These are phyloP conservation scores for Rhizodiscina lignyota DNA, from an alignment of 495 filamentous ascomycete species.

Conservation along the genomic window DNA sequence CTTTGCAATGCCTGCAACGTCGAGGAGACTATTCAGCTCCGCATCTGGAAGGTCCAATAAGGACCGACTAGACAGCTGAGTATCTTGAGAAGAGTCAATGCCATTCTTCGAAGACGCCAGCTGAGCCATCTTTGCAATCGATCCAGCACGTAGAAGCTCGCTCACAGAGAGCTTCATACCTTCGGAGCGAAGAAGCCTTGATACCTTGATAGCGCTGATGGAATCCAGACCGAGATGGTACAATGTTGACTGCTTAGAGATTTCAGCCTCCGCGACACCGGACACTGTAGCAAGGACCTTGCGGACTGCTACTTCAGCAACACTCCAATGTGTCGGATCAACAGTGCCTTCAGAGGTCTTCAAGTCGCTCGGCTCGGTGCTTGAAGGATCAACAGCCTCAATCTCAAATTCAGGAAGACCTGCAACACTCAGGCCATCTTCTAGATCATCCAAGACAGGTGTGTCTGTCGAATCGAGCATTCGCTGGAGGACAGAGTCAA, in stretches of 20 bases:
- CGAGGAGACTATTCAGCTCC: slow-evolving; percentile 10
- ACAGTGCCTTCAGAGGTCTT: too few relatives aligned
- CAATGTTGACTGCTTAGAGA: slow-evolving; percentile 48
- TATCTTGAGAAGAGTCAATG: too few relatives aligned
- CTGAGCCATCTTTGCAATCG: slow-evolving; percentile 38
- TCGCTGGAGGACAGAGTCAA: slow-evolving; percentile 37
- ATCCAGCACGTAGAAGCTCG: slow-evolving; percentile 47
- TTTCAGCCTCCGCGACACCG: slow-evolving; percentile 37
- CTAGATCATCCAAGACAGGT: too few relatives aligned
- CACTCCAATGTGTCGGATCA: slow-evolving; percentile 20
- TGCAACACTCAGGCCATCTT: too few relatives aligned
- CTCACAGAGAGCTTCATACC: slow-evolving; percentile 42
- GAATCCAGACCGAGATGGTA: slow-evolving; percentile 84
- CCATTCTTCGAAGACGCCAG: slow-evolving; percentile 10
- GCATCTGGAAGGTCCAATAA: slow-evolving; percentile 5
- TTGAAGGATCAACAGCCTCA: too few relatives aligned
- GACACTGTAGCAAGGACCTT: slow-evolving; percentile 48
- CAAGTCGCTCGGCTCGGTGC: slow-evolving; percentile 4
- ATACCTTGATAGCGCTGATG: slow-evolving; percentile 66
- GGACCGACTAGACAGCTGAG: too few relatives aligned
- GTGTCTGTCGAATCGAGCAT: slow-evolving; percentile 23
- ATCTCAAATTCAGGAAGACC: too few relatives aligned
- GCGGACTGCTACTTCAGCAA: slow-evolving; percentile 35
- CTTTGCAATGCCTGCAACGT: slow-evolving; percentile 16
- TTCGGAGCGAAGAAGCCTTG: slow-evolving; percentile 43